Base-by-base conservation (phyloP, 1,284 basidiomycete genomes). In the Xerocomus nothofagi region DNA sequence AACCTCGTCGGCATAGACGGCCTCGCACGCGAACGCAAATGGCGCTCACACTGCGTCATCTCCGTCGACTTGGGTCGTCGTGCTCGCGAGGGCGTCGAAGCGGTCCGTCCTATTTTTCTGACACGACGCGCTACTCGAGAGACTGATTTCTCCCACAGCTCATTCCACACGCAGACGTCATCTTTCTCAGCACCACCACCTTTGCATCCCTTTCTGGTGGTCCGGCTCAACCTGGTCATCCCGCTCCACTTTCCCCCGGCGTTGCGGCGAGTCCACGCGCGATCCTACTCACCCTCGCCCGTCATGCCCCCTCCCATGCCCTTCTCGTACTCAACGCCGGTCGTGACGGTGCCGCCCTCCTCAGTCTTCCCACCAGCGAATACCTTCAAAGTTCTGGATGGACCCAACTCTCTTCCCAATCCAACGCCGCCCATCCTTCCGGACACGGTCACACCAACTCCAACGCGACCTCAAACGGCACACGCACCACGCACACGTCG, bases 331-430 rank as follows among this genome's bases (percentile, higher is more conserved):
- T 84, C 6, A 75, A 89, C 60, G 90, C 88, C 79, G 87, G 88
- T 15, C 71, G 74, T 21, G 83, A 87, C 39, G 88, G 88, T 8
- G 85, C 84, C 1, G 89, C 88, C 0, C 81, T 86, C 3, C 77
- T 91, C 47, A 88, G 86, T n/a, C 68, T 91, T 7, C 89, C 88
- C 0, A 90, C 88, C 0, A 78, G 79, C 55, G 88, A 91, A 58
- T 91, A 91, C 66, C 87, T 90, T 60, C 89, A 91, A 59, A 84
- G 82, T 55, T 88, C 85, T 0, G 83, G 82, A 2, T 90, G 87
- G 88, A 79, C 84, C 1, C 63, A 53, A 20, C 41, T 52, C 27
- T 29, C 44, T 4, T 26, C 38, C 20, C 34, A 41, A 52, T 21
- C 46, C 47, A 29, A 38, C 12, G 21, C 9, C 3, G 10, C 39